A percentile compares a stretch with the other conserved stretches of the same genome.
phyloP scores from a whole-genome alignment of 192 early-diverging fungal genomes.

The Backusella luteola region DNA sequence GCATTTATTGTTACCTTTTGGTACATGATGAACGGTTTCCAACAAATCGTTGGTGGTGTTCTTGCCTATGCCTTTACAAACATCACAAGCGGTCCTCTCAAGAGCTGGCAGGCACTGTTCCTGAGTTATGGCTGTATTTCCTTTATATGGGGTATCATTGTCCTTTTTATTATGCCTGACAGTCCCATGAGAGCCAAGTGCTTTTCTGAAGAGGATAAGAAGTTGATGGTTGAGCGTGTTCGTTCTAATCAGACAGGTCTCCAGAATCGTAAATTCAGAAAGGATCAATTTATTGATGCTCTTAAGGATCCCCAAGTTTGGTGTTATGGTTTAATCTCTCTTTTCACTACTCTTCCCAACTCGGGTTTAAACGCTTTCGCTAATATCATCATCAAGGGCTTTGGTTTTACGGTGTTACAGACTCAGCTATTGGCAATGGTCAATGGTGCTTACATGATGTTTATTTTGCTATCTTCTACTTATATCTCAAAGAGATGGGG shows the following conservation, averaged over 20 bases:
- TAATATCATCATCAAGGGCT: constrained; percentile 19
- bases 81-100: constrained; percentile 16
- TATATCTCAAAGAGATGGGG: constrained; percentile 15
- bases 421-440: constrained; percentile 24
- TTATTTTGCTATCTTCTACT: constrained; percentile 2
- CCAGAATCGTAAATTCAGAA: constrained; percentile 17
- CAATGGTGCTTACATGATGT: constrained; percentile 15
- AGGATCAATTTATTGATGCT: constrained; percentile 19
- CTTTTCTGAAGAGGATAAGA: constrained; percentile 20
- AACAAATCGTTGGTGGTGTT: constrained; percentile 24
- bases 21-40: constrained; percentile 25
- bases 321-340: constrained; percentile 13
- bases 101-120: constrained; percentile 24
- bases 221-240: constrained; percentile 23
- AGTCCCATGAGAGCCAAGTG: constrained; percentile 28
- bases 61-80: constrained; percentile 25
- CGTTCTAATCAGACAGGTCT: constrained; percentile 20
- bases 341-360: constrained; percentile 18
- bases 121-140: constrained; percentile 16
- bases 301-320: constrained; percentile 2
- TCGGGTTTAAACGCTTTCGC: constrained; percentile 17
- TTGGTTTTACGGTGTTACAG: constrained; percentile 22
- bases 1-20: constrained; percentile 13
- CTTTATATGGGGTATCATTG: constrained; percentile 6
- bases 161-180: constrained; percentile 16